Percentiles rank a stretch among this genome's conserved stretches.
phyloP scores from a whole-genome alignment of 2,329 filamentous ascomycete species.

The Penicillium occitanis region DNA sequence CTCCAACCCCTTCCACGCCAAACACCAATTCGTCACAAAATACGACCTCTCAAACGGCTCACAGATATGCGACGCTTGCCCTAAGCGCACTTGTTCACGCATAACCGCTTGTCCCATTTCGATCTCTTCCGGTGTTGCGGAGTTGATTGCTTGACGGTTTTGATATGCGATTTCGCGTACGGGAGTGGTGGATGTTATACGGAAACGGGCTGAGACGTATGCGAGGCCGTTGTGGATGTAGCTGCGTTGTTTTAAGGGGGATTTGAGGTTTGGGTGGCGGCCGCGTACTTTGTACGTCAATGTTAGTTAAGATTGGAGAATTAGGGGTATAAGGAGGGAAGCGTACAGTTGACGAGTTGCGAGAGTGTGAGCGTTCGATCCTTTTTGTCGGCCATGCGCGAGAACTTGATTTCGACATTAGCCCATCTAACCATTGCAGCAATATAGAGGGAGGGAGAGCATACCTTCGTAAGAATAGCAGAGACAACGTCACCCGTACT shows the following conservation, averaged over 20 bases:
- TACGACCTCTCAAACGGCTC: conserved; percentile 8
- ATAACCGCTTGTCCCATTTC: background rate
- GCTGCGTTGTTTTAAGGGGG: background rate
- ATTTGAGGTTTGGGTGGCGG: background rate
- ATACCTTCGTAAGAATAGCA: conserved; percentile 5
- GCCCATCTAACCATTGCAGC: background rate
- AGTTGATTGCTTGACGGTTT: background rate
- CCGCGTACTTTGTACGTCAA: background rate
- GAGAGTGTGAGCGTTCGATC: background rate
- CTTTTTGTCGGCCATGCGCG: background rate
- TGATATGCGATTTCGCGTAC: background rate
- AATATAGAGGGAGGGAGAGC: background rate
- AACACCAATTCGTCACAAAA: conserved; percentile 7
- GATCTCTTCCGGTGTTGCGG: background rate
- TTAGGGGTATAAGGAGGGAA: background rate
- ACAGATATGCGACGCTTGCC: background rate
- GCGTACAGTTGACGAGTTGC: conserved; percentile 4
- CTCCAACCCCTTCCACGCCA: conserved; percentile 10
- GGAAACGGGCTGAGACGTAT: background rate
- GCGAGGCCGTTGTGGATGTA: conserved; percentile 10
- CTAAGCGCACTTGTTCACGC: background rate
- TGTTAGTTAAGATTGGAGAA: background rate
- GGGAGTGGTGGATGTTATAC: background rate
- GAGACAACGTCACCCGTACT: background rate
- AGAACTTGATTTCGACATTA: background rate